These are phyloP conservation scores for Talaromyces rugulosus DNA, from an alignment of 2,329 filamentous ascomycete species.

Conservation along the genomic window DNA sequence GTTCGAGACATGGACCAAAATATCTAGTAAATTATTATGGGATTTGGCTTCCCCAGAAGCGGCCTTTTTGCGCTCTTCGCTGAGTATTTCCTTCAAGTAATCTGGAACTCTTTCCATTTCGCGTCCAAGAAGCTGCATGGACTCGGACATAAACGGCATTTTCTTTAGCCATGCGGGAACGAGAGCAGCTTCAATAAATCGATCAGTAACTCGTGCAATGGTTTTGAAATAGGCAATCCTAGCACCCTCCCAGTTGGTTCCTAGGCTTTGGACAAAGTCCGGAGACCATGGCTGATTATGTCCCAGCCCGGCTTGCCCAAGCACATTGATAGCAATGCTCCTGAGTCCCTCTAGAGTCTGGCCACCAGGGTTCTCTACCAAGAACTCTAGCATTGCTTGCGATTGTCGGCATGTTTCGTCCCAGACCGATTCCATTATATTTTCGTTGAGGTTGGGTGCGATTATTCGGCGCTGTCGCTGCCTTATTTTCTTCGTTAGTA, in stretches of 20 bases:
- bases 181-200: conserved; percentile 25
- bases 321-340: conserved; percentile 35
- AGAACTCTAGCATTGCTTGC: conserved; percentile 24
- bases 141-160: conserved; percentile 22
- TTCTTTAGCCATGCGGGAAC: conserved; percentile 22
- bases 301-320: conserved; percentile 32
- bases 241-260: conserved; percentile 13
- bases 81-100: conserved; percentile 25
- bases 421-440: conserved; percentile 33
- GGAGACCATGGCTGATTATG: conserved; percentile 27
- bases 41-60: not conserved
- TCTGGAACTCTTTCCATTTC: conserved; percentile 23
- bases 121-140: conserved; percentile 22
- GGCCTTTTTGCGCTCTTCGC: conserved; percentile 16
- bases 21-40: conserved; percentile 25
- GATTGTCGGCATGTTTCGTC: conserved; percentile 29
- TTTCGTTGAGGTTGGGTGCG: conserved; percentile 34
- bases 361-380: conserved; percentile 21
- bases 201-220: conserved; percentile 26
- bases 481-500: conserved; percentile 14
- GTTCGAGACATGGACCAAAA: conserved; percentile 26
- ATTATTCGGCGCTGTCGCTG: conserved; percentile 33
- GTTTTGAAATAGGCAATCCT: conserved; percentile 29
- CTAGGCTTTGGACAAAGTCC: conserved; percentile 14
- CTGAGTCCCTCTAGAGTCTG: conserved; percentile 26